Conservation (phyloP, 2,329 filamentous ascomycete genomes). For the Capronia epimyces region DNA sequence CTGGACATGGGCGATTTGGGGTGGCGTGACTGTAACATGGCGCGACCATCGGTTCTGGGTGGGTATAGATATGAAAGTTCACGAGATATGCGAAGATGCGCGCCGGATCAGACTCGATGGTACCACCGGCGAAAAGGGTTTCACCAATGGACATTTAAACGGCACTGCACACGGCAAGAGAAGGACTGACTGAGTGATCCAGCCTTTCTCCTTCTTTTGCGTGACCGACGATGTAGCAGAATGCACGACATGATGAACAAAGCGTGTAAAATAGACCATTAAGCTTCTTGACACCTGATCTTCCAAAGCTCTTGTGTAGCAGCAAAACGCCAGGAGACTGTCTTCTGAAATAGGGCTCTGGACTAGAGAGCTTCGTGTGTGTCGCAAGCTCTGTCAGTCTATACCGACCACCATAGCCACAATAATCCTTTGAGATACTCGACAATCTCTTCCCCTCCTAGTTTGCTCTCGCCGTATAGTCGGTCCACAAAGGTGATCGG, state of each 20-base stretch:
- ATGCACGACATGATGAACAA: no score
- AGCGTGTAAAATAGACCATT: neutral
- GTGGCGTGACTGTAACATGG: constrained; percentile 86
- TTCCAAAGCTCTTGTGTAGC: no score
- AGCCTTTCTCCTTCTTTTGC: no score
- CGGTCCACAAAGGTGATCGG: constrained; percentile 95
- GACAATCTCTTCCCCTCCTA: constrained; percentile 91
- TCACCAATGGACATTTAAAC: constrained; percentile 3
- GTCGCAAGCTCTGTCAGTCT: neutral
- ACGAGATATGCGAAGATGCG: constrained; percentile 43
- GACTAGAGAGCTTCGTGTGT: no score
- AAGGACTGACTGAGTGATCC: neutral
- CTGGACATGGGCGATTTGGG: constrained; percentile 82
- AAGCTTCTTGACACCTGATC: no score
- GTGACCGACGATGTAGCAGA: no score
- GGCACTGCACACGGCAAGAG: constrained; percentile 1
- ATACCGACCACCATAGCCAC: constrained; percentile 72
- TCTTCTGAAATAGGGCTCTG: no score
- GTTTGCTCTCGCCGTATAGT: constrained; percentile 89
- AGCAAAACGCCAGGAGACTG: no score
- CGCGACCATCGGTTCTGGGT: constrained; percentile 77
- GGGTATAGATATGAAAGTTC: constrained; percentile 75
- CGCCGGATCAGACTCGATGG: neutral
- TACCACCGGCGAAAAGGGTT: neutral
- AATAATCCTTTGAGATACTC: constrained; percentile 88